Conservation (phyloP, 164 flowering plant species). For the Hamamelis virginiana region DNA sequence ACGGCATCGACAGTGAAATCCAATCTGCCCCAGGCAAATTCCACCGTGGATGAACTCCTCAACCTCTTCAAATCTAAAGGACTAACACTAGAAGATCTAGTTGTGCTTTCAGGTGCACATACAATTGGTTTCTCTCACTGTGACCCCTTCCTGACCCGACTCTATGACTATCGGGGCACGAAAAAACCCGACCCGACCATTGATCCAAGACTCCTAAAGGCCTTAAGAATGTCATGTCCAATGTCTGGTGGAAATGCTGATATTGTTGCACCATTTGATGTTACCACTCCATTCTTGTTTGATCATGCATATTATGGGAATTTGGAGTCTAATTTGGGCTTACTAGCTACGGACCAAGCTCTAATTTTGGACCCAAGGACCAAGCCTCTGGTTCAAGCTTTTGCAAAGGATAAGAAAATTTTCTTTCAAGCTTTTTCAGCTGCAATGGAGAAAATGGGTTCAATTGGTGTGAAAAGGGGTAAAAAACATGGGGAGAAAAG, state of each 20-base stretch:
- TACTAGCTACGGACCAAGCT: constrained; percentile 73
- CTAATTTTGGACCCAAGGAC: constrained; percentile 69
- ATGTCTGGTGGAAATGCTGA: constrained; percentile 53
- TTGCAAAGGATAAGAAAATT: constrained; percentile 59
- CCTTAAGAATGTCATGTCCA: constrained; percentile 73
- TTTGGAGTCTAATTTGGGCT: constrained; percentile 61
- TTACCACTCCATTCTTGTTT: constrained; percentile 70
- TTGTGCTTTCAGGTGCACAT: constrained; percentile 90
- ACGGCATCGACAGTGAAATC: constrained; percentile 49
- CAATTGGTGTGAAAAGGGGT: constrained; percentile 71
- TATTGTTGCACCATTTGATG: constrained; percentile 75
- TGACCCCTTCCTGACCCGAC: constrained; percentile 46
- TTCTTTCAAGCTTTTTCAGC: constrained; percentile 69
- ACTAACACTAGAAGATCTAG: constrained; percentile 62
- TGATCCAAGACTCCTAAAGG: constrained; percentile 66
- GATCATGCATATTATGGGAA: constrained; percentile 74
- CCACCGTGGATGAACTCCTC: constrained; percentile 62
- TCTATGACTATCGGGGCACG: constrained; percentile 58
- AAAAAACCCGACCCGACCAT: constrained; percentile 63
- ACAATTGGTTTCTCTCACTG: constrained; percentile 90
- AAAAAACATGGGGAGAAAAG: constrained; percentile 71
- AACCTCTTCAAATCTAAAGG: constrained; percentile 74
- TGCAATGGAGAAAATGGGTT: constrained; percentile 92
- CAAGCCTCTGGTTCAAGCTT: constrained; percentile 47
- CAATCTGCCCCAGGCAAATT: constrained; percentile 67